Evolutionary conservation across 768 basidiomycete species (phyloP), one percentile per base, ranked within the genome.

Genomic region (Piloderma croceum): DNA sequence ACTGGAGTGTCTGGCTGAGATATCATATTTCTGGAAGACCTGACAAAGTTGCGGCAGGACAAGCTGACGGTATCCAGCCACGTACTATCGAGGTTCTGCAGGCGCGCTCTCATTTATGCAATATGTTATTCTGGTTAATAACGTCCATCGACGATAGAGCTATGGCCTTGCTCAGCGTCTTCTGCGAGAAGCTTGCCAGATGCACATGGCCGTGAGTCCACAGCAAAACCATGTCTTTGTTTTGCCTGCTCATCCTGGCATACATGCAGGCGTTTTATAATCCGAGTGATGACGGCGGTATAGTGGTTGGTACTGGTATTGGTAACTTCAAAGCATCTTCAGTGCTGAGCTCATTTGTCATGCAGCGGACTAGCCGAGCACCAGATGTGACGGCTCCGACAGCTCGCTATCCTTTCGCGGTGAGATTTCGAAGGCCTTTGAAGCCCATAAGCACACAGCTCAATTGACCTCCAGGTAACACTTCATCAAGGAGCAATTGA

Each of bases 351-450:
- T 31, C 9, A 34, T 34, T 5, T 15, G 42, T 17, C 18, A 20
- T 5, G 24, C 49, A 86, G 82, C 67, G 80, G 13, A 78, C 77
- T 6, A 75, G 79, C 32, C 74, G 81, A 12, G 73, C 72, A 2
- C 66, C 79, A 12, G 79, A 83, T 51, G 69, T 86, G 19, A 74
- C 71, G 5, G 76, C 79, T 1, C 65, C 75, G 3, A 71, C 71
- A 18, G 82, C 83, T 2, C 71, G 83, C 15, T 88, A 73, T 58
- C 83, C 82, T 9, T 87, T 83, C 44, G 81, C 83, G 65, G 84
- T 79, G 43, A 39, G 46, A 20, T 32, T n/a, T 21, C 24, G 13
- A 4, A 34, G 22, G 19, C 7, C 13, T 13, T 29, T 7, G 15
- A 17, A 9, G 11, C 13, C 29, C 11, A n/a, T n/a, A n/a, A n/a